Conservation (phyloP, 192 early-diverging fungal genomes). For the Coemansia sp. region DNA sequence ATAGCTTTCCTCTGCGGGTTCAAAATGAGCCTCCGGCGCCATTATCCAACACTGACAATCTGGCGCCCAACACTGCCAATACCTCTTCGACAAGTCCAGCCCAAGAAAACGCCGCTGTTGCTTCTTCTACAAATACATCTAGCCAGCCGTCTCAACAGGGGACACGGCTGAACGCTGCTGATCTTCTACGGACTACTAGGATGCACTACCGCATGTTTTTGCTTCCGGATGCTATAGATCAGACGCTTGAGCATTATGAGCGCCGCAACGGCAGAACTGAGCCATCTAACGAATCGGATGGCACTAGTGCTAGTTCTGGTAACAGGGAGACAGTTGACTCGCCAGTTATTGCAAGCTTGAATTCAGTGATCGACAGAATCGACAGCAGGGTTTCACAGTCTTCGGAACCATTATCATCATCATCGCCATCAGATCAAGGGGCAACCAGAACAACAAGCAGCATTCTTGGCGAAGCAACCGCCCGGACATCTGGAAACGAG, state of each 20-base stretch:
- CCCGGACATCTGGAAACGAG: constrained; percentile 3
- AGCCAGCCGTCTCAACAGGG: background rate
- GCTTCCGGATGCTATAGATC: constrained; percentile 46
- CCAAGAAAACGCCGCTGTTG: background rate
- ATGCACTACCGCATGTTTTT: constrained; percentile 46
- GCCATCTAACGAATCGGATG: background rate
- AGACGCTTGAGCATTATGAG: constrained; percentile 32
- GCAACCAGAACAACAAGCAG: background rate
- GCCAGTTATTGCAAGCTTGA: background rate
- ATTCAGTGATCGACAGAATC: background rate
- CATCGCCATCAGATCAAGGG: background rate
- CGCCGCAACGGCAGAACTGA: background rate
- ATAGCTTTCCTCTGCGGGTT: background rate
- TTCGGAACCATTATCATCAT: background rate
- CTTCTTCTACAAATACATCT: background rate
- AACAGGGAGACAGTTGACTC: background rate
- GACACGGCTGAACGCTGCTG: background rate
- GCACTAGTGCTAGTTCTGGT: background rate
- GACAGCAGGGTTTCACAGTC: background rate
- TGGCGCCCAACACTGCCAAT: background rate
- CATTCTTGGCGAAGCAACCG: background rate
- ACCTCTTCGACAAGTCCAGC: background rate
- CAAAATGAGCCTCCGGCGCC: background rate
- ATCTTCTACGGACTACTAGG: background rate
- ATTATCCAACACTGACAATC: background rate